Conservation (phyloP, 2,329 filamentous ascomycete genomes). For the Celoporthe dispersa region DNA sequence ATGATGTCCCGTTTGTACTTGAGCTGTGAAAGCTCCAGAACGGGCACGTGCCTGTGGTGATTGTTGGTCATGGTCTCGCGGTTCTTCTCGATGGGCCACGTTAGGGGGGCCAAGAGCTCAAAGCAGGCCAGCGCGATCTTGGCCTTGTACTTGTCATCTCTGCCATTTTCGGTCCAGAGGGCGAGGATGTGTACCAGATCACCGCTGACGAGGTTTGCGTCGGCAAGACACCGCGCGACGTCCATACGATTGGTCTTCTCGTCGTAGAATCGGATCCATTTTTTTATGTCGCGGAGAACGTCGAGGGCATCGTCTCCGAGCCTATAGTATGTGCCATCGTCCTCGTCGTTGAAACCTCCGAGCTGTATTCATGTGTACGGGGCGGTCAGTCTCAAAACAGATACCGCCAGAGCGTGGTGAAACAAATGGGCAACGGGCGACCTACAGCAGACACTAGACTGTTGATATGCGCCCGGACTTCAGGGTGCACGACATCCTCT, state of each 20-base stretch:
- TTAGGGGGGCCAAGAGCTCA: slow-evolving; percentile 89
- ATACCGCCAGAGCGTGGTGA: slow-evolving; percentile 4
- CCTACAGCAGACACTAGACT: slow-evolving; percentile 90
- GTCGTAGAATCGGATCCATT: slow-evolving; percentile 94
- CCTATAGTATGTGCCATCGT: slow-evolving; percentile 76
- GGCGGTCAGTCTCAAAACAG: slow-evolving; percentile 31
- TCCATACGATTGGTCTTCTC: slow-evolving; percentile 93
- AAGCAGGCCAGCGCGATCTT: slow-evolving; percentile 83
- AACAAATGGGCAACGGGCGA: slow-evolving; percentile 34
- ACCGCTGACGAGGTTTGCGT: slow-evolving; percentile 88
- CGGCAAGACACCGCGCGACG: slow-evolving; percentile 88
- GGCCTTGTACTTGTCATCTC: slow-evolving; percentile 74
- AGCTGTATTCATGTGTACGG: slow-evolving; percentile 58
- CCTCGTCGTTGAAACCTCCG: slow-evolving; percentile 78
- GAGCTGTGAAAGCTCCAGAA: slow-evolving; percentile 84
- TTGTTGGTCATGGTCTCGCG: slow-evolving; percentile 85
- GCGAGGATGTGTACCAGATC: slow-evolving; percentile 90
- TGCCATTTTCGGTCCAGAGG: slow-evolving; percentile 74
- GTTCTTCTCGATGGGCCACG: slow-evolving; percentile 87
- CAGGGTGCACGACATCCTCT: slow-evolving; percentile 69
- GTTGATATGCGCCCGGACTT: slow-evolving; percentile 91
- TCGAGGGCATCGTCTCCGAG: slow-evolving; percentile 93
- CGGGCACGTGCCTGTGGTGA: slow-evolving; percentile 88
- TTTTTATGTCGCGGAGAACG: slow-evolving; percentile 88
- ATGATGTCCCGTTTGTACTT: slow-evolving; percentile 88